phyloP scores from a whole-genome alignment of 352 stramenopile species.

The Plasmopara viticola region DNA sequence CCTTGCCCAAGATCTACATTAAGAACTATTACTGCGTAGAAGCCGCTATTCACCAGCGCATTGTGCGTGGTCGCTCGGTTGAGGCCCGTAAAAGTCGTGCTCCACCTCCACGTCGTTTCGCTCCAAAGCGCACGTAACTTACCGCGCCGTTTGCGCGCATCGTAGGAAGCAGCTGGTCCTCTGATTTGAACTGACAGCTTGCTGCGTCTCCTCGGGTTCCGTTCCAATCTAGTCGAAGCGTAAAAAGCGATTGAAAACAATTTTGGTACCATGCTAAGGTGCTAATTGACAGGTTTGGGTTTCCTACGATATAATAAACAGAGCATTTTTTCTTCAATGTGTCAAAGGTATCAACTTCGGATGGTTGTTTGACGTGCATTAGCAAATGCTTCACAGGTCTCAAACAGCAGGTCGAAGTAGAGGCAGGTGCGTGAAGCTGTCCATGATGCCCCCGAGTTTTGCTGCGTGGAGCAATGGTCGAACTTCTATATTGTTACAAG shows the following conservation, averaged over 20 bases:
- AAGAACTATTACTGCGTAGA: constrained; percentile 99
- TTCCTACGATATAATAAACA: constrained; percentile 29
- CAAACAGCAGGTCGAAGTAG: too few relatives aligned
- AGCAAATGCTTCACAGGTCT: too few relatives aligned
- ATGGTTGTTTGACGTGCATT: too few relatives aligned
- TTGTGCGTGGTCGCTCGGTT: constrained; percentile 95
- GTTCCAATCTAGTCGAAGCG: background rate
- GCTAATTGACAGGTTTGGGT: constrained; percentile 7
- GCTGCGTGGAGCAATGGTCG: too few relatives aligned
- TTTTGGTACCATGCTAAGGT: constrained; percentile 4
- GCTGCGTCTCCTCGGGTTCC: constrained; percentile 1
- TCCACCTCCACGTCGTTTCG: constrained; percentile 84
- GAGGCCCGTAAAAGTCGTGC: constrained; percentile 91
- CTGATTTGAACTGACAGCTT: constrained; percentile 15
- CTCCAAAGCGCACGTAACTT: constrained; percentile 60
- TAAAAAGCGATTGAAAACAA: constrained; percentile 2
- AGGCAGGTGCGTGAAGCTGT: too few relatives aligned
- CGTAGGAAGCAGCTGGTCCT: constrained; percentile 20
- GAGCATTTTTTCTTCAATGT: constrained; percentile 40
- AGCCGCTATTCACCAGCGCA: constrained; percentile 98
- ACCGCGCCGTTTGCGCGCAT: constrained; percentile 7
- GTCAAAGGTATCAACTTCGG: too few relatives aligned
- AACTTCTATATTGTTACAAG: too few relatives aligned
- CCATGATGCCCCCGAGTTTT: too few relatives aligned
- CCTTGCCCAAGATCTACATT: constrained; percentile 99